Conservation (phyloP, 352 stramenopile genomes). For the Thalassiosira mediterranea region DNA sequence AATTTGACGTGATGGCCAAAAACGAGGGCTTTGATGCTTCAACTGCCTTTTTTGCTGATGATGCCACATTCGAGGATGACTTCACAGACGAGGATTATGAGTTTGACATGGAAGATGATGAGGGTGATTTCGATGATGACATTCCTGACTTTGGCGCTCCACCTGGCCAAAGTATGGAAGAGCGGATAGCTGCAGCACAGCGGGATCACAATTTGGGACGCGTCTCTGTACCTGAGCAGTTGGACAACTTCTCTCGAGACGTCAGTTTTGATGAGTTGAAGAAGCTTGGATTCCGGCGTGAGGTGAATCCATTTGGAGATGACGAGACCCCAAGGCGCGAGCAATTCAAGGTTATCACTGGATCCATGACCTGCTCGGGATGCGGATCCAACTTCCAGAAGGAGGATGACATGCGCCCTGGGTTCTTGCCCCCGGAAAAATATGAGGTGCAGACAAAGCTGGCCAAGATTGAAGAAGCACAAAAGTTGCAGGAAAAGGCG, state of each 20-base stretch:
- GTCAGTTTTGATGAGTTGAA: constrained; percentile 52
- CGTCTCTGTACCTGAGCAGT: constrained; percentile 57
- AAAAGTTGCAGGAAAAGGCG: constrained; percentile 75
- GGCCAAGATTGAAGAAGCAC: constrained; percentile 76
- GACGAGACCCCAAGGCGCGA: constrained; percentile 73
- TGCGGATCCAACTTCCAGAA: constrained; percentile 81
- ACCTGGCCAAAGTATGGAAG: constrained; percentile 65
- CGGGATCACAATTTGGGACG: constrained; percentile 58
- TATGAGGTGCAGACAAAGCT: constrained; percentile 76
- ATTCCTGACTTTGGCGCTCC: constrained; percentile 23
- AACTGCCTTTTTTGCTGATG: constrained; percentile 58
- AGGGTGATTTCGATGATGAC: constrained; percentile 41
- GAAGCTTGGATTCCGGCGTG: constrained; percentile 68
- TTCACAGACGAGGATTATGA: constrained; percentile 58
- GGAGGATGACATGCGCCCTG: constrained; percentile 67
- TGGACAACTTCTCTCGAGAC: constrained; percentile 59
- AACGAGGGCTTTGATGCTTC: constrained; percentile 78
- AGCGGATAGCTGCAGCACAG: constrained; percentile 64
- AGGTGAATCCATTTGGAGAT: constrained; percentile 79
- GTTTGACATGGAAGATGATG: constrained; percentile 43
- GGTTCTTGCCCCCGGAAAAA: constrained; percentile 78
- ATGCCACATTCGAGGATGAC: constrained; percentile 78
- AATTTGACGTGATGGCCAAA: constrained; percentile 79
- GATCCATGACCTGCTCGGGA: constrained; percentile 77
- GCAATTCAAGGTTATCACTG: constrained; percentile 66